Base-by-base conservation (phyloP, 2,329 filamentous ascomycete species). In the Lasiodiplodia hormozganensis region DNA sequence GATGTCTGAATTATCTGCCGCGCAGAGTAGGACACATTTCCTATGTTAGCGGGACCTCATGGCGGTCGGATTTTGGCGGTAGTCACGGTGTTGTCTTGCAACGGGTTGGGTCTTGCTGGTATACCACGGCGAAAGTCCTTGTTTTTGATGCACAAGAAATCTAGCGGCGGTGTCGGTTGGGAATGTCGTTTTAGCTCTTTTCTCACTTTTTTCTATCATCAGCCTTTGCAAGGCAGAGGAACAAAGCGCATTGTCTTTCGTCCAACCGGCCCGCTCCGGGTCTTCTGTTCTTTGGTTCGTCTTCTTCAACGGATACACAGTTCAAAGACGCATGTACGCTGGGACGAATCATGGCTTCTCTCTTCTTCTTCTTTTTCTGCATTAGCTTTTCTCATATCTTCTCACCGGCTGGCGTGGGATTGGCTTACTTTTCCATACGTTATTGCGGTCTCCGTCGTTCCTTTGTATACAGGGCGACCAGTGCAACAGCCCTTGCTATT, bases 41-140 rank as follows among this genome's bases (percentile, higher is more conserved):
- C 76, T 73, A 80, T 77, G 79, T 77, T 79, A 64, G 75, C 72
- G 73, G 76, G 68, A 49, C 60, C 23, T 36, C 56, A 68, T 60
- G 56, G 65, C 34, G 62, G 54, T 68, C 38, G 68, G 68, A 60
- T 65, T 62, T 34, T 21, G 65, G 54, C n/a, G 64, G 54, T 68
- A 68, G 68, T 60, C 52, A 62, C 43, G 54, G 62, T 69, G 53
- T 69, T 69, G 56, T 67, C 67, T 68, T 64, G 67, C 51, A 64
- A 64, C 47, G 67, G 67, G 57, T 54, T 56, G 67, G 62, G 58
- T 68, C 56, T 56, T 68, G 77, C 75, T 75, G 77, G 77, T 79
- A 77, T 80, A 80, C 78, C 78, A 80, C 74, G 76, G 77, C 76
- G 76, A 75, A 73, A 71, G 71, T 70, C 71, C 60, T 64, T 64